Percentiles rank a stretch among this genome's conserved stretches.
Conservation (phyloP, 228 moss, liverwort and hornwort species). For the Sphagnum fallax region DNA sequence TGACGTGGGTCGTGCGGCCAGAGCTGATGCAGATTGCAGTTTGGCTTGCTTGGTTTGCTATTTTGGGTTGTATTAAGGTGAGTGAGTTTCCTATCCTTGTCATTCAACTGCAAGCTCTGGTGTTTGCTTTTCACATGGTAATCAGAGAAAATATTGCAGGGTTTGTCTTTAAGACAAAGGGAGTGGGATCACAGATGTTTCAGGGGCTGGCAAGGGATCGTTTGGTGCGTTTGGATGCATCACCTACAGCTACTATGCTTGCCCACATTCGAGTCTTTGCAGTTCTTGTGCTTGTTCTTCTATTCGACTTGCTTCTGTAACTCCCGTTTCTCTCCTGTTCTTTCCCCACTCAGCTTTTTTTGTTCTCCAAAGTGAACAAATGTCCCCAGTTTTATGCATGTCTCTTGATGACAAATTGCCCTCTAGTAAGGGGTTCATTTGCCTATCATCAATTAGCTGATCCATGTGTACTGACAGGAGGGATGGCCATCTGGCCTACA, state of each 20-base stretch:
- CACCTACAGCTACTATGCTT: conserved; percentile 82
- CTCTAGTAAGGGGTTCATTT: too few species aligned
- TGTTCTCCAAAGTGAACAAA: too few species aligned
- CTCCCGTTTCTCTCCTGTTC: conserved; percentile 5
- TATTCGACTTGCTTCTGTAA: conserved; percentile 85
- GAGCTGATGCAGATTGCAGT: conserved; percentile 89
- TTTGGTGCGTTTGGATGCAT: conserved; percentile 93
- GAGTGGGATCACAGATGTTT: conserved; percentile 57
- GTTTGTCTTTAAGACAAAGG: background rate
- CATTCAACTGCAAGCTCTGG: background rate
- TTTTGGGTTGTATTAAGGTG: conserved; percentile 91
- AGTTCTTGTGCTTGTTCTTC: conserved; percentile 77
- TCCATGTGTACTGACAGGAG: too few species aligned
- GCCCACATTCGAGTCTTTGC: conserved; percentile 83
- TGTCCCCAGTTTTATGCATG: too few species aligned
- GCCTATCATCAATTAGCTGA: too few species aligned
- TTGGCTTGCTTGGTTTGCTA: conserved; percentile 96
- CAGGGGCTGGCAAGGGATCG: conserved; percentile 95
- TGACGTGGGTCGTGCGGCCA: conserved; percentile 94
- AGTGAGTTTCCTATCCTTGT: background rate
- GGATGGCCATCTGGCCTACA: too few species aligned
- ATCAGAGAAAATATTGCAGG: background rate
- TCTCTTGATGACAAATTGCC: too few species aligned
- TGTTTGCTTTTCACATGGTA: background rate
- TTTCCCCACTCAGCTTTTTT: background rate